Base-by-base conservation (phyloP, 495 filamentous ascomycete genomes). In the Aspergillus asperescens region DNA sequence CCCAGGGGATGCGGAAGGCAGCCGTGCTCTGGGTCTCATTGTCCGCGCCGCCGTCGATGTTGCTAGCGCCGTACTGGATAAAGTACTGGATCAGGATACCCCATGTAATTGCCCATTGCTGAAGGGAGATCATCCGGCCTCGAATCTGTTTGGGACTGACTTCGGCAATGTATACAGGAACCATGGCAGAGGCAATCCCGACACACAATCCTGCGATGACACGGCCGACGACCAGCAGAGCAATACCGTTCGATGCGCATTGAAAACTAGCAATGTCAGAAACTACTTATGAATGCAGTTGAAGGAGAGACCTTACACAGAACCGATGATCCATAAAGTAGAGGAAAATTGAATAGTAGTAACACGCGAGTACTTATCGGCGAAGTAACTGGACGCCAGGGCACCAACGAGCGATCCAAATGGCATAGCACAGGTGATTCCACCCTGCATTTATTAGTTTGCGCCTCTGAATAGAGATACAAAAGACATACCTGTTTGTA, bases 31-130 rank as follows among this genome's bases (percentile, higher is more conserved):
- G 82, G 44, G 73, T 66, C 4, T 75, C 74, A 62, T 81, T 72
- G 6, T 73, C 63, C 4, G 81, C 70, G 7, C 82, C 83, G 23
- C 79, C 81, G 27, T 77, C 82, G 50, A 75, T 69, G 60, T 62
- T 60, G 19, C 58, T 60, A 5, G 58, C 53, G n/a, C 58, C 58
- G 37, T 60, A 60, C 50, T 60, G 53, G 62, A 89, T 82, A 68
- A 86, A 85, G 66, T 79, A 87, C 69, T 85, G 82, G 47, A 82
- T 79, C 38, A 81, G 52, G 29, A 80, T 83, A 31, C 76, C 83
- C 81, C 87, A 91, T 16, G 85, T 89, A 42, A 89, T 89, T 3
- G 85, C 83, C 82, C 86, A 87, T 63, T 89, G 83, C 64, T 89
- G 85, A 3, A 85, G 67, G 16, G 79, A 80, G 10, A 90, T 82